Evolutionary conservation across 1,139 yeast species (phyloP).

Genomic region (Taiozyma sp.): DNA sequence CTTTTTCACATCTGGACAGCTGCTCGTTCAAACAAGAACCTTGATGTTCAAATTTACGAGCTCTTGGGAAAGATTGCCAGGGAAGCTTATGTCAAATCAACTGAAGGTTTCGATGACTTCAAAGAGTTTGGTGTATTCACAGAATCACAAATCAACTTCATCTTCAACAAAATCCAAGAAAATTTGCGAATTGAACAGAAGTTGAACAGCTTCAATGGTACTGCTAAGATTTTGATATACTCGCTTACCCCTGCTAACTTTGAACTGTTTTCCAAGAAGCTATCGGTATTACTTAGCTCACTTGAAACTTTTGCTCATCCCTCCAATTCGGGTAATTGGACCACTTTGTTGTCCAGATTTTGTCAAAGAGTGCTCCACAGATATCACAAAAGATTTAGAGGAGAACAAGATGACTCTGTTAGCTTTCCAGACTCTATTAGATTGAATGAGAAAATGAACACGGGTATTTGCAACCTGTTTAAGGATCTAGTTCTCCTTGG

Average conservation of each 20-base stretch:
- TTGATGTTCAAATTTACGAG: conserved; percentile 64
- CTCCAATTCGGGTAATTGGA: conserved; percentile 85
- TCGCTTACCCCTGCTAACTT: conserved; percentile 52
- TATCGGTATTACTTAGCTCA: conserved; percentile 57
- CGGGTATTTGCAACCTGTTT: conserved; percentile 40
- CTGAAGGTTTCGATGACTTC: conserved; percentile 11
- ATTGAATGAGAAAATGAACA: conserved; percentile 42
- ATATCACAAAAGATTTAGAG: conserved; percentile 51
- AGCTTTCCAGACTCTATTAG: conserved; percentile 33
- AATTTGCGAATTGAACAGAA: conserved; percentile 49
- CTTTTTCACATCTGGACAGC: conserved; percentile 73
- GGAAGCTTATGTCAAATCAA: conserved; percentile 31
- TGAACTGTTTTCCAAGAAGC: conserved; percentile 46
- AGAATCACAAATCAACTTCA: conserved; percentile 49
- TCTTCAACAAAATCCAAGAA: conserved; percentile 44
- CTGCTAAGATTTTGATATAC: conserved; percentile 58
- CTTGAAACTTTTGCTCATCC: conserved; percentile 89
- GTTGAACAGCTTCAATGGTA: conserved; percentile 49
- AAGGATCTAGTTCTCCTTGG: conserved; percentile 61
- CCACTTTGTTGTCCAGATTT: conserved; percentile 60
- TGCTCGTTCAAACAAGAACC: conserved; percentile 47
- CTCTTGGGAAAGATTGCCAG: conserved; percentile 60
- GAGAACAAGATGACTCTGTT: conserved; percentile 45
- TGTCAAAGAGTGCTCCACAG: conserved; percentile 50
- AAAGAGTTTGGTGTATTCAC: conserved; percentile 56